A percentile compares a stretch with the other conserved stretches of the same genome.
These are phyloP conservation scores for Colletotrichum sp. DNA, from an alignment of 2,329 filamentous ascomycete species.

Conservation along the genomic window DNA sequence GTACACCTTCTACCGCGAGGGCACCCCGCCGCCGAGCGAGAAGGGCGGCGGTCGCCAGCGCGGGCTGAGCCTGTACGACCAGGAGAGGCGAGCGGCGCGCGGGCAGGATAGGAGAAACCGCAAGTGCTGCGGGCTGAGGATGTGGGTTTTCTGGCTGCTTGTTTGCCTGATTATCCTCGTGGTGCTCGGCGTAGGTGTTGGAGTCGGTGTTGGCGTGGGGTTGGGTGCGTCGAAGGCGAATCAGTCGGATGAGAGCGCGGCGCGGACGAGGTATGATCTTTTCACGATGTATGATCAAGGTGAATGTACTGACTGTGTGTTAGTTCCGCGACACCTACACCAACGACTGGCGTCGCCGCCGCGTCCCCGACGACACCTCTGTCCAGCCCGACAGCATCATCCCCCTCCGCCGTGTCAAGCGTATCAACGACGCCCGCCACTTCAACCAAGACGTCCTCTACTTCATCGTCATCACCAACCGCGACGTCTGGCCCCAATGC, in stretches of 20 bases:
- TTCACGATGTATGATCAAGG: not conserved
- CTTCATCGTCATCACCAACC: conserved; percentile 23
- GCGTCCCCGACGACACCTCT: not conserved
- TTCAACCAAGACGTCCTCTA: conserved; percentile 16
- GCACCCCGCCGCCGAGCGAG: conserved; percentile 37
- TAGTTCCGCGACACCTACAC: not conserved
- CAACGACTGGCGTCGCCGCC: not conserved
- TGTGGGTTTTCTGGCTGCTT: conserved; percentile 40
- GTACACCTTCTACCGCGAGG: conserved; percentile 46
- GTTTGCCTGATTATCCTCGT: conserved; percentile 33
- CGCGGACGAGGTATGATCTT: not conserved
- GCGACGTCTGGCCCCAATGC: conserved; percentile 29
- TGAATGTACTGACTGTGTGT: not conserved
- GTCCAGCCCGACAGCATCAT: not conserved
- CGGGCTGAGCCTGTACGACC: conserved; percentile 13
- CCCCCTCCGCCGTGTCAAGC: not conserved
- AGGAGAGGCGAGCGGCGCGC: conserved; percentile 4
- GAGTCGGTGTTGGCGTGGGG: conserved; percentile 44
- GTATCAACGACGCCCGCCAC: not conserved
- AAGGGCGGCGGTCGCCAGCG: conserved; percentile 2
- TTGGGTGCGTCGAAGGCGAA: conserved; percentile 10
- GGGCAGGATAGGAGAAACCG: conserved; percentile 23
- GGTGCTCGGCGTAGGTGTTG: conserved; percentile 43
- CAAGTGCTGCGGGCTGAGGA: conserved; percentile 30
- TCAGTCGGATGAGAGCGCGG: not conserved